These are phyloP conservation scores for Halophytophthora batemanensis DNA, from an alignment of 352 stramenopile genomes.

Conservation along the genomic window DNA sequence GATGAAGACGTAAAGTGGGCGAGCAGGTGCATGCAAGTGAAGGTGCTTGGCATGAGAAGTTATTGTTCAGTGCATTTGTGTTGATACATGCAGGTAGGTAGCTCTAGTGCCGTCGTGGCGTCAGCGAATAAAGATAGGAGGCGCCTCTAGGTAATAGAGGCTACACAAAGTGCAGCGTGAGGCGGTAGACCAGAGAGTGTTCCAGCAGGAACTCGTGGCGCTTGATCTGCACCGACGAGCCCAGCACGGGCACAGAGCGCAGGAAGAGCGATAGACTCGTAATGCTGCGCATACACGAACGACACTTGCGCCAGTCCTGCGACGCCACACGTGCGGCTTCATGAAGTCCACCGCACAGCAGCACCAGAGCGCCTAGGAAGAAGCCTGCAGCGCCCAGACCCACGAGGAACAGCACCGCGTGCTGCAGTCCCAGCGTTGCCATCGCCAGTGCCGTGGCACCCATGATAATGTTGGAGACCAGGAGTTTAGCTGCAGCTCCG, in stretches of 20 bases:
- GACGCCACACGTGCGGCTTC: slow-evolving; percentile 49
- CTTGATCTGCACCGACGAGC: slow-evolving; percentile 68
- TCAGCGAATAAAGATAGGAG: slow-evolving; percentile 8
- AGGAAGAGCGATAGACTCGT: slow-evolving; percentile 84
- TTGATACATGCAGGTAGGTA: not conserved
- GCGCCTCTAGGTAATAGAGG: not conserved
- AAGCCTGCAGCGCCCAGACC: slow-evolving; percentile 40
- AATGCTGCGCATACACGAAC: slow-evolving; percentile 72
- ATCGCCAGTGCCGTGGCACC: slow-evolving; percentile 38
- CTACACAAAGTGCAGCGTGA: slow-evolving; percentile 80
- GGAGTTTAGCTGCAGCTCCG: slow-evolving; percentile 62
- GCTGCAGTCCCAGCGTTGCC: slow-evolving; percentile 49
- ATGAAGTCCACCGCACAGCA: slow-evolving; percentile 59
- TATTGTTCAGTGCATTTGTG: not conserved
- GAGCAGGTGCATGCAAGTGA: too few relatives aligned
- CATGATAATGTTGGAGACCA: slow-evolving; percentile 61
- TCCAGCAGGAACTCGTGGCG: slow-evolving; percentile 74
- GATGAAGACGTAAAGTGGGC: too few relatives aligned
- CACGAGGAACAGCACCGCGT: slow-evolving; percentile 60
- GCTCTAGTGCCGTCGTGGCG: too few relatives aligned
- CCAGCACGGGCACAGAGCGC: slow-evolving; percentile 60
- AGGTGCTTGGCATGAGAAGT: too few relatives aligned
- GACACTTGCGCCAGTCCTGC: slow-evolving; percentile 73
- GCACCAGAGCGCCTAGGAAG: slow-evolving; percentile 55
- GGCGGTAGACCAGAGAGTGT: slow-evolving; percentile 79